Percentiles rank a stretch among this genome's conserved stretches.
phyloP scores from a whole-genome alignment of 73 alveolate species.

The Paramecium primaurelia region DNA sequence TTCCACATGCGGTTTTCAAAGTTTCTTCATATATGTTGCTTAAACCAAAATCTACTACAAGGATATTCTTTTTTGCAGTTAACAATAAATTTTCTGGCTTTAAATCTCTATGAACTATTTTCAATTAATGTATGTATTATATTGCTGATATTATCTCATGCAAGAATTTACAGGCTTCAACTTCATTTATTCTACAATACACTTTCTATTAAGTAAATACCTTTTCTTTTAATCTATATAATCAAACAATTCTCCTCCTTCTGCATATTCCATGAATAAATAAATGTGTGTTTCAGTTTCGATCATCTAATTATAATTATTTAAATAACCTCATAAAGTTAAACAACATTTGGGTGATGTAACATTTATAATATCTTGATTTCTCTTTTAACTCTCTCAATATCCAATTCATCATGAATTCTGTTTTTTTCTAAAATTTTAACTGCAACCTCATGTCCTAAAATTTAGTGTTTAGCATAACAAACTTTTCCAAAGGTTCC shows the following conservation, averaged over 20 bases:
- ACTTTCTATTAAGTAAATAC: constrained; percentile 40
- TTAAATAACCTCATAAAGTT: constrained; percentile 48
- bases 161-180: constrained; percentile 77
- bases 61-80: constrained; percentile 74
- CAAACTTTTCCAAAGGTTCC: constrained; percentile 61
- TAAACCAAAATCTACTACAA: constrained; percentile 89
- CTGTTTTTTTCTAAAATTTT: constrained; percentile 56
- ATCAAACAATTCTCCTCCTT: constrained; percentile 86
- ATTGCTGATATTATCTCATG: constrained; percentile 85
- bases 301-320: constrained; percentile 61
- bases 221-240: constrained; percentile 61
- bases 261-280: constrained; percentile 82
- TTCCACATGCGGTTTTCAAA: constrained; percentile 85
- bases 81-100: constrained; percentile 88
- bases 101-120: constrained; percentile 86
- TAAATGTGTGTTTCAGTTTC: constrained; percentile 77
- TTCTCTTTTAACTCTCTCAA: constrained; percentile 55
- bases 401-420: constrained; percentile 38
- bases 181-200: constrained; percentile 69
- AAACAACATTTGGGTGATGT: constrained; percentile 26
- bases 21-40: constrained; percentile 76
- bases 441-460: constrained; percentile 50
- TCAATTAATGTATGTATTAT: constrained; percentile 79
- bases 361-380: constrained; percentile 9
- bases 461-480: constrained; percentile 23